Base-by-base conservation (phyloP, 108 stramenopile species). In the Bacterosira constricta region DNA sequence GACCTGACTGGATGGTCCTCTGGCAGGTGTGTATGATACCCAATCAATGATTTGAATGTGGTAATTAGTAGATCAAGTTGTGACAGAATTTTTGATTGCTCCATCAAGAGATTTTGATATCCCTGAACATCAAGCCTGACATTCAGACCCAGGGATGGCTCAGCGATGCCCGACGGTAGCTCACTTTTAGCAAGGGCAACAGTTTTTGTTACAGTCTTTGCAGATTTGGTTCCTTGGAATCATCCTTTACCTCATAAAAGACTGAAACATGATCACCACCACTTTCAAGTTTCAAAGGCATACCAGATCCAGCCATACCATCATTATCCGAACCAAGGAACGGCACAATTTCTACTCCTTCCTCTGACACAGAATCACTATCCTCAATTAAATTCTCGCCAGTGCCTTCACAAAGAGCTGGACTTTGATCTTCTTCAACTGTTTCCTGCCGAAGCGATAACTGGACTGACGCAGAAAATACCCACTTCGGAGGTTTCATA, bases 331-430 rank as follows among this genome's bases (percentile, higher is more conserved):
- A 57, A 21, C 20, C 18, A 15, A 51, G 34, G 27, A 50, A 50
- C 2, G 58, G 59, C 13, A 71, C 69, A 27, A 71, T 59, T 38
- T 71, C 69, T 37, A 71, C 69, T 18, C 61, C 37, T 45, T 69
- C 54, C 34, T 56, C 41, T 9, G 29, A 11, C 4, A 44, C 18
- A 25, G 21, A 11, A 20, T 64, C 63, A 32, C 42, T 18, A 3
- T n/a, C 17, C 2, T 52, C 0, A 7, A 58, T 59, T 37, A 44
- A 50, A 20, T 60, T 70, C 31, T 10, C 47, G 10, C 27, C 36
- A 37, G 65, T 53, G 36, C 39, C 38, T n/a, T 52, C 51, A 15
- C 25, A 35, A 53, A 29, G 30, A 42, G 37, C 13, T 36, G 39
- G 55, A 7, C 15, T 1, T 6, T 12, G 9, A 17, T 8, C 55